Base-by-base conservation (phyloP, 495 filamentous ascomycete genomes). In the Antarctomyces pellizariae region DNA sequence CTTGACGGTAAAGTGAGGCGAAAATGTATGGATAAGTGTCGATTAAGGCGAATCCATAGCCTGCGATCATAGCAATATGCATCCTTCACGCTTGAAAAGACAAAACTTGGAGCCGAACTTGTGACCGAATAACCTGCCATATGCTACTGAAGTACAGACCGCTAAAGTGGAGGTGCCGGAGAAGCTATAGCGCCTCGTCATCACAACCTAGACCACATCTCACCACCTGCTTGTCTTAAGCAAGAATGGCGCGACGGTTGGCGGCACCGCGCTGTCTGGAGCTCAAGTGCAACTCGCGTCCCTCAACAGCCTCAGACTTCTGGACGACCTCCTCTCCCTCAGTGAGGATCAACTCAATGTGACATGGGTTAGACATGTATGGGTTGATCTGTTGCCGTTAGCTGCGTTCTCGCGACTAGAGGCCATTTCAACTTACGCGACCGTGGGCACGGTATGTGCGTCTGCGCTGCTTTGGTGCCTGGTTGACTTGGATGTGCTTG, bases 401-500 rank as follows among this genome's bases (percentile, higher is more conserved):
- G 23, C 8, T 24, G 10, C 16, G 2, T 23, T 31, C 16, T 16
- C 2, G 21, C 14, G 10, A 26, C n/a, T 17, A 13, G n/a, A n/a
- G n/a, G n/a, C n/a, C n/a, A n/a, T n/a, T n/a, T n/a, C n/a, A n/a
- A 75, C 86, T 46, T 90, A 97, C 86, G 66, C 83, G 76, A 68
- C 86, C 86, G 64, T 99, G 86, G 35, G 89, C 89, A 67, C 86
- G 80, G 71, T 95, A 99, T 45, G 86, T 99, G 46, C 86, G 72
- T 56, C 86, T 68, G 48, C 86, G 67, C 59, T 91, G 80, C 70
- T 93, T 93, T 45, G 86, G 86, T 35, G 86, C 86, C 64, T 99
- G 86, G 71, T 95, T 95, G 62, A 95, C 89, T 60, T 95, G 86
- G 59, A 99, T 95, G 67, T 90, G 86, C 74, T 90, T 89, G 54